Base-by-base conservation (phyloP, 2,329 filamentous ascomycete genomes). In the Zarea fungicola region DNA sequence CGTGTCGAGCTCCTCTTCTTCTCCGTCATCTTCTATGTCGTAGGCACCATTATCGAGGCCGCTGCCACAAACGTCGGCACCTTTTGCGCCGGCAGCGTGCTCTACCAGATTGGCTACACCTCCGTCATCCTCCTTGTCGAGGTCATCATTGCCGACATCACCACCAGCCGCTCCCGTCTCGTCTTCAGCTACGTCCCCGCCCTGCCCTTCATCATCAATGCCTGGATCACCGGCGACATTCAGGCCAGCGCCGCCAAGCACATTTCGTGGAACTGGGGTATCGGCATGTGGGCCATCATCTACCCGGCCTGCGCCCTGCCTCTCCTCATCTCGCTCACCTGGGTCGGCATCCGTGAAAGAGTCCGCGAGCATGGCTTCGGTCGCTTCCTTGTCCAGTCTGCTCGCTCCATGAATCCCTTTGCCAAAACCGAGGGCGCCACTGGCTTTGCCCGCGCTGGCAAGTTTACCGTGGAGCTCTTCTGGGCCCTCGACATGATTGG, bases 101-200 rank as follows among this genome's bases (percentile, higher is more conserved):
- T 84, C 31, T 83, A 83, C 61, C 80, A 76, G 69, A 69, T 85
- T 34, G 83, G 83, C 42, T 85, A 82, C 59, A 85, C 82, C 10
- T 73, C 73, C 55, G 69, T 84, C 22, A 69, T 82, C 16, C 65
- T 85, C 11, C 69, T 85, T 1, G 71, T 84, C 19, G 80, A 85
- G 62, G 78, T 85, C 56, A 74, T 86, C 51, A 69, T 85, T 39
- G 81, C 74, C 37, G 83, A 86, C 55, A 72, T 81, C 22, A 83
- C 81, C 2, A 84, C 82, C 1, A 76, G 80, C 6, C 75, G 80
- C 13, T 72, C 78, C 10, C 80, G 83, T 58, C 68, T 85, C 8
- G 68, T 85, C 55, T 85, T 84, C 68, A 82, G 77, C 41, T 85
- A 83, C 58, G 71, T 85, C 52, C 80, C 80, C 2, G 76, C 77